Conservation (phyloP, 1,284 basidiomycete genomes). For the Cystobasidium pallidum region DNA sequence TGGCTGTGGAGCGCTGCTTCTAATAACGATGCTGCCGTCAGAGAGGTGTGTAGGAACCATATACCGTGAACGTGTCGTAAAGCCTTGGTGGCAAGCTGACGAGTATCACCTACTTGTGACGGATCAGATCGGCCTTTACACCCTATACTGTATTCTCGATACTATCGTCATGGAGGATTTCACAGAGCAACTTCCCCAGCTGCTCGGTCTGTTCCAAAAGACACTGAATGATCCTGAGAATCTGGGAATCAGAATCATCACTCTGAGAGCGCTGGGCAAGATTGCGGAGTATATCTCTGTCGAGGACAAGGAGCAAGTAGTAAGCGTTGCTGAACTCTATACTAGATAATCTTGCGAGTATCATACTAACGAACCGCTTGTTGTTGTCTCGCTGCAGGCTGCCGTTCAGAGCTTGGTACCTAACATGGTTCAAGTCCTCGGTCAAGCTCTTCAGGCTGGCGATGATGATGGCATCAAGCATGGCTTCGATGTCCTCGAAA, state of each 20-base stretch:
- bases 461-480: conserved; percentile 84
- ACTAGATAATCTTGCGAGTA: too few relatives aligned
- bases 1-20: conserved; percentile 81
- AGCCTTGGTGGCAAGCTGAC: too few relatives aligned
- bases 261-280: conserved; percentile 85
- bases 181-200: conserved; percentile 72
- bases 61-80: too few relatives aligned
- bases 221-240: conserved; percentile 87
- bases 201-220: conserved; percentile 80
- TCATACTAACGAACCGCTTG: too few relatives aligned
- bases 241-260: conserved; percentile 86
- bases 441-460: conserved; percentile 77
- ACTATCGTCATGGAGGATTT: conserved; percentile 81
- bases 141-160: conserved; percentile 89
- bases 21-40: conserved; percentile 64
- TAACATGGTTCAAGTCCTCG: conserved; percentile 85
- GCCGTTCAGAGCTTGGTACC: conserved; percentile 88
- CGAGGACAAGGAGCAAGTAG: conserved; percentile 85
- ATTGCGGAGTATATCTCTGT: conserved; percentile 90
- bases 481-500: conserved; percentile 94
- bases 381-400: too few relatives aligned
- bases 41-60: conserved; percentile 44
- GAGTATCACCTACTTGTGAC: background rate
- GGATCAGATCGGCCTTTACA: conserved; percentile 83
- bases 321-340: conserved; percentile 58